A percentile compares a stretch with the other conserved stretches of the same genome.
Evolutionary conservation across 306 rosid genomes (phyloP).

Genomic region (Sesbania bispinosa): DNA sequence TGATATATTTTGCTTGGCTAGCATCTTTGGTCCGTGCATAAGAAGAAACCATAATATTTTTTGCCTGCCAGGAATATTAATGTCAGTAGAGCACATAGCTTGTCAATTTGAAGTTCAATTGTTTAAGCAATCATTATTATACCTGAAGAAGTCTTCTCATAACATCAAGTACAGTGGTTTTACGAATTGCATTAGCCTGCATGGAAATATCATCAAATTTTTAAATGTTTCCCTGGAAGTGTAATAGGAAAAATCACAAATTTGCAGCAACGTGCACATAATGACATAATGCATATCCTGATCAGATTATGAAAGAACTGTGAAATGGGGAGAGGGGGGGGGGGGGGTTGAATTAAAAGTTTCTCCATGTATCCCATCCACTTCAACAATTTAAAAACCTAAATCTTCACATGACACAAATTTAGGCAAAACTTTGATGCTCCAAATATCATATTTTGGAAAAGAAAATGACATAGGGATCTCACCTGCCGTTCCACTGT

Average conservation of each 20-base stretch:
- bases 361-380: neutral
- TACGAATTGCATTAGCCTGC: too few species aligned
- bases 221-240: conserved; percentile 1
- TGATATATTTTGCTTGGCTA: conserved; percentile 98
- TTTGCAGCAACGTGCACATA: too few species aligned
- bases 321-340: too few species aligned
- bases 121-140: conserved; percentile 26
- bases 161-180: too few species aligned
- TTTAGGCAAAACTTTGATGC: neutral
- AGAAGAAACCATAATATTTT: conserved; percentile 97
- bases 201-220: conserved; percentile 26
- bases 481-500: conserved; percentile 96
- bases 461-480: neutral
- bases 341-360: too few species aligned
- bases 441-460: neutral
- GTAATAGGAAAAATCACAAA: neutral
- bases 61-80: conserved; percentile 59
- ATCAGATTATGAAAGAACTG: too few species aligned
- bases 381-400: conserved; percentile 13
- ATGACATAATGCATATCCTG: too few species aligned
- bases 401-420: neutral
- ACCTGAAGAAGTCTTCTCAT: too few species aligned
- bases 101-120: neutral
- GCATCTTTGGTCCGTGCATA: conserved; percentile 99
- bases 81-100: conserved; percentile 21